Conservation (phyloP, 495 filamentous ascomycete species). For the Paragyromitra xinjiangensis region DNA sequence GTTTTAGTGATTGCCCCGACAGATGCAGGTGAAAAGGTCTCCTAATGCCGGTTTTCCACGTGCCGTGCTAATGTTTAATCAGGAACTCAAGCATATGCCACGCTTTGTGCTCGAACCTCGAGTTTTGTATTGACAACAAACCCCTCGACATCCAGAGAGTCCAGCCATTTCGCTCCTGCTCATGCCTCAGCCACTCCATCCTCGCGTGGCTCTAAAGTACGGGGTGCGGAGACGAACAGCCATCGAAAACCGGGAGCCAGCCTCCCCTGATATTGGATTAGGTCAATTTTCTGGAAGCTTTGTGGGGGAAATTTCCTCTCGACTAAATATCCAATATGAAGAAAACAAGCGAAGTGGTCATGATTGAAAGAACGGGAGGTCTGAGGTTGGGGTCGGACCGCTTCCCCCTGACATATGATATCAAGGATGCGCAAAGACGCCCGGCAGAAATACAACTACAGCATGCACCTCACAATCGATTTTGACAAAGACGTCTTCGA, state of each 20-base stretch:
- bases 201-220: neutral
- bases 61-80: constrained; percentile 49
- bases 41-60: constrained; percentile 43
- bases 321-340: neutral
- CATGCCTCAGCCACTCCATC: constrained; percentile 1
- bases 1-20: constrained; percentile 24
- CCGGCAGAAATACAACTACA: constrained; percentile 3
- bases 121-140: constrained; percentile 18
- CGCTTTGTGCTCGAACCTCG: constrained; percentile 36
- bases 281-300: neutral
- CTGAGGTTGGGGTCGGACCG: constrained; percentile 30
- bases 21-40: constrained; percentile 31
- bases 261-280: neutral
- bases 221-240: constrained; percentile 9
- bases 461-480: constrained; percentile 24
- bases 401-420: constrained; percentile 24
- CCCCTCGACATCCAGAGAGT: neutral
- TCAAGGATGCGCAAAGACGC: constrained; percentile 18
- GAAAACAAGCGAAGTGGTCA: constrained; percentile 4
- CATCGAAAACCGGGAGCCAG: neutral
- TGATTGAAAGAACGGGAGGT: constrained; percentile 6
- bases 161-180: constrained; percentile 5
- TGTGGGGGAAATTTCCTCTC: neutral
- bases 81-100: constrained; percentile 34
- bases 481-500: constrained; percentile 23